Percentiles rank a stretch among this genome's conserved stretches.
These are phyloP conservation scores for Acanthamoeba healyi DNA, from an alignment of 208 protist genomes.

Conservation along the genomic window DNA sequence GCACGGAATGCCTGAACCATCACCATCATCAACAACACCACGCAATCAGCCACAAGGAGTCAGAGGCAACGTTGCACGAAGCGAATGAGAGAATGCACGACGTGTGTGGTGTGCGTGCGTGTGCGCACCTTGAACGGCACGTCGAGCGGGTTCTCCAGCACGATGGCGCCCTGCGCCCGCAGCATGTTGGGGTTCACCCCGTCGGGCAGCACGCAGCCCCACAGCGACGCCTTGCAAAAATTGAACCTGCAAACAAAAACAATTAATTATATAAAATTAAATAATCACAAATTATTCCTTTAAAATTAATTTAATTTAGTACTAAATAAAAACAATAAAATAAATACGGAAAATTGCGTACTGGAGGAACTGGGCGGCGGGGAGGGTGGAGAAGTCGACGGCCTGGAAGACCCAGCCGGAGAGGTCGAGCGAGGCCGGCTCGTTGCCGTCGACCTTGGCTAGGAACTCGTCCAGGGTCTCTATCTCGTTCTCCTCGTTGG, in stretches of 20 bases:
- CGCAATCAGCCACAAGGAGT: too few relatives aligned
- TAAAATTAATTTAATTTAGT: background rate
- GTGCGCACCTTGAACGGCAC: constrained; percentile 37
- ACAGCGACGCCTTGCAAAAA: constrained; percentile 1
- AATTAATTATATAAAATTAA: background rate
- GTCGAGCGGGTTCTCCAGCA: constrained; percentile 48
- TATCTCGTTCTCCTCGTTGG: constrained; percentile 69
- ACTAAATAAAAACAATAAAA: background rate
- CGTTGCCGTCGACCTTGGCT: constrained; percentile 38
- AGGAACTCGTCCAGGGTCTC: constrained; percentile 66
- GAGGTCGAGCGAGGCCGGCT: background rate
- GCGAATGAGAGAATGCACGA: too few relatives aligned
- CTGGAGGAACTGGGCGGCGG: constrained; percentile 5
- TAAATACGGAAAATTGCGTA: background rate
- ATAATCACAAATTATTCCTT: background rate
- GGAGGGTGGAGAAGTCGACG: constrained; percentile 26
- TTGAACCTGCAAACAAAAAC: background rate
- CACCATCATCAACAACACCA: too few relatives aligned
- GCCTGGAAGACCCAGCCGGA: constrained; percentile 61
- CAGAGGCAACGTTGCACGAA: too few relatives aligned
- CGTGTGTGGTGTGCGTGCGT: too few relatives aligned
- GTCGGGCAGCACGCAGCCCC: constrained; percentile 22
- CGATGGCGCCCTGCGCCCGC: constrained; percentile 2
- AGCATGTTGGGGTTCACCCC: constrained; percentile 7
- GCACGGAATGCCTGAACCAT: constrained; percentile 48